A percentile compares a stretch with the other conserved stretches of the same genome.
Evolutionary conservation across 1,284 basidiomycete species (phyloP).

Genomic region (Afroboletus lepidellus): DNA sequence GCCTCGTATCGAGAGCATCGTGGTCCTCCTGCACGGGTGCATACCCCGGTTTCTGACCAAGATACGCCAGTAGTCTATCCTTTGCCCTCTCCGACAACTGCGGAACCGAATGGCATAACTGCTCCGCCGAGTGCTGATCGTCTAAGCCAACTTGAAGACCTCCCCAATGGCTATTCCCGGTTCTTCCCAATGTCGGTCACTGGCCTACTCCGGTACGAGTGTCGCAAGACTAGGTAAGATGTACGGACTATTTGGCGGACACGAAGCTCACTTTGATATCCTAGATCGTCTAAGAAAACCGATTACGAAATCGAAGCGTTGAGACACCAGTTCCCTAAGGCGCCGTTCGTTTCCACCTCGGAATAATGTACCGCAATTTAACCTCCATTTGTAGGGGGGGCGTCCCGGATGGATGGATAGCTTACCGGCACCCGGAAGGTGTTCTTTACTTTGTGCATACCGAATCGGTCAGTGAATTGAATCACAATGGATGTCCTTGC

Average conservation of each 20-base stretch:
- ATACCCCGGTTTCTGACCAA: conserved; percentile 2
- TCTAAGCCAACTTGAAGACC: conserved; percentile 12
- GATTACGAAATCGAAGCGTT: conserved; percentile 20
- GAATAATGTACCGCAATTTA: neutral
- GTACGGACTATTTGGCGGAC: neutral
- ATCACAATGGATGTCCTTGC: neutral
- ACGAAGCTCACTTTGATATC: conserved; percentile 1
- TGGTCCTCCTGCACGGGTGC: conserved; percentile 14
- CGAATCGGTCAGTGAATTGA: conserved; percentile 23
- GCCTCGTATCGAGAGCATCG: conserved; percentile 26
- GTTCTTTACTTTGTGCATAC: conserved; percentile 30
- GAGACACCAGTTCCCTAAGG: conserved; percentile 17
- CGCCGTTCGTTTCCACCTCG: conserved; percentile 15
- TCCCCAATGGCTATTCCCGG: neutral
- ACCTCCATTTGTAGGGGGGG: conserved; percentile 8
- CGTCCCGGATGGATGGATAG: conserved; percentile 25
- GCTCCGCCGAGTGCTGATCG: conserved; percentile 12
- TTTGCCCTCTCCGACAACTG: neutral
- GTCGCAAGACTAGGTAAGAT: conserved; percentile 15
- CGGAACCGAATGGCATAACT: neutral
- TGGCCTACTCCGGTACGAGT: conserved; percentile 18
- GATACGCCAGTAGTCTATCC: neutral
- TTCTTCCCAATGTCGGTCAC: conserved; percentile 19
- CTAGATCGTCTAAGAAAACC: conserved; percentile 4
- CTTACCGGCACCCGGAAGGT: conserved; percentile 30